A percentile compares a stretch with the other conserved stretches of the same genome.
Conservation (phyloP, 331 rosid species). For the Acacia concinna region DNA sequence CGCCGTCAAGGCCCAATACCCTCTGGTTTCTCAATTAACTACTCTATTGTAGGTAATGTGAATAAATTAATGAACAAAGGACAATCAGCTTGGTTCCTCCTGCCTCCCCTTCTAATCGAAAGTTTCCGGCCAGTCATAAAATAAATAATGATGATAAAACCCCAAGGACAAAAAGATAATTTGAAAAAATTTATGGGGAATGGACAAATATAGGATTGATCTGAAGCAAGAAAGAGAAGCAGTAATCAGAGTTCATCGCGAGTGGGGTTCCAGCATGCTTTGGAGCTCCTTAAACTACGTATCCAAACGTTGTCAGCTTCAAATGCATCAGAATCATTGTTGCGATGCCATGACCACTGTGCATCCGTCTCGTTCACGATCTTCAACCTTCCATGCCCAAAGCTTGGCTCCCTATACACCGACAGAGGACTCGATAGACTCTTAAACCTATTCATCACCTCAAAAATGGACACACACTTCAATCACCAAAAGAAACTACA, state of each 20-base stretch:
- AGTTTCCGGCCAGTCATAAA: neutral
- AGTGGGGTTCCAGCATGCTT: constrained; percentile 27
- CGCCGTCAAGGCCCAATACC: neutral
- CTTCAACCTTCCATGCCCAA: constrained; percentile 76
- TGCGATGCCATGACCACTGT: constrained; percentile 84
- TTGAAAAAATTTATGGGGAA: neutral
- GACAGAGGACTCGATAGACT: constrained; percentile 56
- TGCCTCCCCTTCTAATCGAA: neutral
- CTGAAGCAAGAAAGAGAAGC: neutral
- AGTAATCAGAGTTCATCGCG: constrained; percentile 45
- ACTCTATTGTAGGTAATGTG: neutral
- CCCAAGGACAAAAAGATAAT: neutral
- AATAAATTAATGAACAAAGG: neutral
- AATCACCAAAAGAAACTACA: neutral
- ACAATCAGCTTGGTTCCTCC: neutral
- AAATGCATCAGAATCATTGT: constrained; percentile 52
- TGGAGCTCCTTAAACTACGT: constrained; percentile 42
- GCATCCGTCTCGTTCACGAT: constrained; percentile 62
- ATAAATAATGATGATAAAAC: neutral
- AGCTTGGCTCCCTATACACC: constrained; percentile 68
- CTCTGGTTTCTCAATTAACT: neutral
- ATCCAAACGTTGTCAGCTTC: constrained; percentile 61
- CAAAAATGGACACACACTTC: neutral
- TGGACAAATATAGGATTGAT: neutral
- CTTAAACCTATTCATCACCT: constrained; percentile 45